Conservation (phyloP, 2,329 filamentous ascomycete genomes). For the Myriosclerotinia scirpicola region DNA sequence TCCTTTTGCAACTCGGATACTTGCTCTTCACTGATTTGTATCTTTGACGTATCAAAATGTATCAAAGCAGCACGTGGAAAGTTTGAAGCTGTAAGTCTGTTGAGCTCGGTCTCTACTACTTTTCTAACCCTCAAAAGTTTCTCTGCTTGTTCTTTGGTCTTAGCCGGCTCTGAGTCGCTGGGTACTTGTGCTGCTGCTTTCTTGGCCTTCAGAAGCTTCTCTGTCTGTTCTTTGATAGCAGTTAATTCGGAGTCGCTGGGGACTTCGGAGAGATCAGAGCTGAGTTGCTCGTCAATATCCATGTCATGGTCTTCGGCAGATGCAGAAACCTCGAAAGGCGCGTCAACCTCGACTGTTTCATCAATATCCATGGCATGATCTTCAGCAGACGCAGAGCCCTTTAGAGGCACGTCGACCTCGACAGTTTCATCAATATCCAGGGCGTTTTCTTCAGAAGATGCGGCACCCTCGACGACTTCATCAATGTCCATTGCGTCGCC, state of each 20-base stretch:
- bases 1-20: not conserved
- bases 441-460: not conserved
- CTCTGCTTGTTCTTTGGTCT: not conserved
- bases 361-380: constrained; percentile 3
- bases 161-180: not conserved
- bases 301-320: not conserved
- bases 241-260: not conserved
- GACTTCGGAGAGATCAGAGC: constrained; percentile 10
- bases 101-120: not conserved
- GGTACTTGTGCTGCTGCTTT: not conserved
- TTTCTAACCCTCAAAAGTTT: not conserved
- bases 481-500: constrained; percentile 1
- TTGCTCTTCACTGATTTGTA: not conserved
- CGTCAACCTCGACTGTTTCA: not conserved
- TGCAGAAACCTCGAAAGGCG: not conserved
- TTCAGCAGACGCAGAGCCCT: not conserved
- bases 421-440: not conserved
- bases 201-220: not conserved
- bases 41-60: not conserved
- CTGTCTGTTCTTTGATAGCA: not conserved
- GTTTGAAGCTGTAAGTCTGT: not conserved
- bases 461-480: too few relatives aligned
- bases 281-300: not conserved
- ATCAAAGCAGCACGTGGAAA: not conserved
- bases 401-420: not conserved